Conservation (phyloP, 2,329 filamentous ascomycete genomes). For the Aureobasidium sp. region DNA sequence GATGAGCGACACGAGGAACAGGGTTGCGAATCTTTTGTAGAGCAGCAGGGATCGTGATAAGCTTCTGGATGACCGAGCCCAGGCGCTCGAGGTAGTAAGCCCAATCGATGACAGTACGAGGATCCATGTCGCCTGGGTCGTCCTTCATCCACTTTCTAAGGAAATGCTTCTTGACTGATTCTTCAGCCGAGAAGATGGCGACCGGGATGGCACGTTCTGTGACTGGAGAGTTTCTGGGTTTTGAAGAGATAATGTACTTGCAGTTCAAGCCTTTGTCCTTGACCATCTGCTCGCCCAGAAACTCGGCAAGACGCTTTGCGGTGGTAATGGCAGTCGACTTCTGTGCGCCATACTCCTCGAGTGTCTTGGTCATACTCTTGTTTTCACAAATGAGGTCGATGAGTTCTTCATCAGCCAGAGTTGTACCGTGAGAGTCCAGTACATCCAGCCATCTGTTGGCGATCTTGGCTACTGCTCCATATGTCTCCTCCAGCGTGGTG, state of each 20-base stretch:
- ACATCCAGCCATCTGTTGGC: constrained; percentile 97
- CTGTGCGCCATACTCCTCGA: constrained; percentile 91
- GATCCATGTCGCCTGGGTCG: constrained; percentile 85
- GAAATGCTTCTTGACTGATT: constrained; percentile 79
- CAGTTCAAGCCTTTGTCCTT: constrained; percentile 99
- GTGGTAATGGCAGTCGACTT: constrained; percentile 99
- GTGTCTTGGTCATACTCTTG: constrained; percentile 91
- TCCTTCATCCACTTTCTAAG: constrained; percentile 94
- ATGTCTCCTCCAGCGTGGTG: constrained; percentile 78
- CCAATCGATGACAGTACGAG: constrained; percentile 87
- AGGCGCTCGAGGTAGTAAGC: constrained; percentile 94
- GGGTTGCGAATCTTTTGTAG: constrained; percentile 93
- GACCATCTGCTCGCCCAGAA: constrained; percentile 95
- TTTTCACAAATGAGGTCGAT: constrained; percentile 99
- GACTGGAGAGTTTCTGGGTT: constrained; percentile 80
- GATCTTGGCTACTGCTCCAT: constrained; percentile 84
- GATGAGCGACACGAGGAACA: constrained; percentile 85
- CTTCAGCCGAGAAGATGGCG: constrained; percentile 92
- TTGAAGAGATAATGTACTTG: constrained; percentile 96
- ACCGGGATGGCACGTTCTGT: constrained; percentile 92
- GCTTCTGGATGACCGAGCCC: constrained; percentile 94
- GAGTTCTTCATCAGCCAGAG: constrained; percentile 89
- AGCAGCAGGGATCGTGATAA: constrained; percentile 96
- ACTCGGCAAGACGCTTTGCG: constrained; percentile 87
- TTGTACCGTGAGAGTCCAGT: constrained; percentile 77